These are phyloP conservation scores for Dioscorea zingiberensis DNA, from an alignment of 106 monocot genomes.

Conservation along the genomic window DNA sequence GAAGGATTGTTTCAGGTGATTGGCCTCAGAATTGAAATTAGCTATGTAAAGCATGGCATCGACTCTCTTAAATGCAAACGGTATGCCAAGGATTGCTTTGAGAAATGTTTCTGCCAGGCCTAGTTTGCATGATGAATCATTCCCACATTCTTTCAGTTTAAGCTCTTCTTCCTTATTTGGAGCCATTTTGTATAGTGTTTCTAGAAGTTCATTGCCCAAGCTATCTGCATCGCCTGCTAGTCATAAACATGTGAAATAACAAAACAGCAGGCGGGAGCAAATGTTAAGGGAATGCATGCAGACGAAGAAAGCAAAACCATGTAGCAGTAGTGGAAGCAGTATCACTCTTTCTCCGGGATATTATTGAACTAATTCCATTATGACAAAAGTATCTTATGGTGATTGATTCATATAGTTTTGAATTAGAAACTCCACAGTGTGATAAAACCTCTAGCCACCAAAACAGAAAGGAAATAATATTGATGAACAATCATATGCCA, in stretches of 20 bases:
- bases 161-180: constrained; percentile 39
- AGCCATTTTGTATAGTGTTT: constrained; percentile 38
- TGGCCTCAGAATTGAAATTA: constrained; percentile 35
- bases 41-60: constrained; percentile 43
- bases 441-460: too few species aligned
- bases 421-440: too few species aligned
- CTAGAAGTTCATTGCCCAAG: constrained; percentile 32
- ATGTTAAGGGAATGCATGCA: too few species aligned
- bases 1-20: constrained; percentile 27
- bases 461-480: too few species aligned
- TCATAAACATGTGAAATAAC: not conserved
- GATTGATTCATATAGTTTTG: too few species aligned
- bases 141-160: constrained; percentile 30
- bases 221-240: constrained; percentile 30
- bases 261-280: not conserved
- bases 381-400: too few species aligned
- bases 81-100: constrained; percentile 38
- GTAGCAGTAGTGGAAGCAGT: too few species aligned
- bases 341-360: too few species aligned
- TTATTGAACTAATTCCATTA: too few species aligned
- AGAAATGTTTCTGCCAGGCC: constrained; percentile 39
- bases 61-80: constrained; percentile 50
- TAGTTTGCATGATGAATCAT: constrained; percentile 28
- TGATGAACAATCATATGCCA: too few species aligned
- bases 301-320: too few species aligned